Base-by-base conservation (phyloP, 192 early-diverging fungal species). In the Backusella circina region DNA sequence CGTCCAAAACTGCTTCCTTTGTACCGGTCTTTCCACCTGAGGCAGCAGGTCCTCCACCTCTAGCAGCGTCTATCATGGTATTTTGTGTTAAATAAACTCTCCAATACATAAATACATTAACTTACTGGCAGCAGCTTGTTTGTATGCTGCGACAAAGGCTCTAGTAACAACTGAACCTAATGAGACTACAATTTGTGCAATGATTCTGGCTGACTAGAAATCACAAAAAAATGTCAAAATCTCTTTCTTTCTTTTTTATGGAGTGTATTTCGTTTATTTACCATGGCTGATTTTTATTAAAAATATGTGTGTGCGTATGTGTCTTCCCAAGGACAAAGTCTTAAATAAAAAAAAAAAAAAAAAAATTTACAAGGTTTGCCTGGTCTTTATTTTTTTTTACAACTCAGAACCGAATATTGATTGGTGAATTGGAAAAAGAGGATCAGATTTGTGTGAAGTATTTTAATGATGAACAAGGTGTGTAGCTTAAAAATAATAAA, bases 81-180 rank as follows among this genome's bases (percentile, higher is more conserved):
- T 44, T 26, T 12, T 26, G 13, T 26, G n/a, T n/a, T n/a, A n/a
- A n/a, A n/a, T n/a, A n/a, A n/a, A n/a, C 54, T 61, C 13, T 21
- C 9, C 13, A 41, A 26, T 10, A 57, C 9, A 26, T 7, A 26
- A 10, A 57, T 23, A 15, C 3, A 44, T 15, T 28, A 44, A 84
- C 91, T 73, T 91, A 96, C 94, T 93, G 54, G 90, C 91, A 73
- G 93, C 88, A 16, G 94, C 95, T 75, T 96, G 91, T 67, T 91
- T 92, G 82, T 95, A 99, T 30, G 97, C 97, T 68, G 95, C 97
- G 70, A 95, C 89, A 80, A 97, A 96, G 47, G 97, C 97, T 78
- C 92, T 89, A 33, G 94, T 94, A 44, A 96, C 83, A 81, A 99
- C 93, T 74, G 92, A 91, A 7, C 91, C 84, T 61, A 94, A 94